phyloP scores from a whole-genome alignment of 2,329 filamentous ascomycete genomes.

The Diplodia corticola region DNA sequence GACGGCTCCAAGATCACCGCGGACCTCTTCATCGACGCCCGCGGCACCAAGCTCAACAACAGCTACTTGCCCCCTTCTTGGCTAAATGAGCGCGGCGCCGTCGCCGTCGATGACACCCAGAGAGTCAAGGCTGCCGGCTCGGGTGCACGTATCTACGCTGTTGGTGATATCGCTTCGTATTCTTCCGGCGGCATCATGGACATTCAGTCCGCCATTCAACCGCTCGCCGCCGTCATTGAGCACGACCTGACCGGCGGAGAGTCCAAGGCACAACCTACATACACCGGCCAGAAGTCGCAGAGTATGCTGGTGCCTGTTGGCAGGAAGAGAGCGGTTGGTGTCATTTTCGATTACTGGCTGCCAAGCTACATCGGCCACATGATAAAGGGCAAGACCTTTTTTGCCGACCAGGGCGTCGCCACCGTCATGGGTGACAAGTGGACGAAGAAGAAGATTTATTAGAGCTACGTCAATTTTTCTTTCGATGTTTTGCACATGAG shows the following conservation, averaged over 20 bases:
- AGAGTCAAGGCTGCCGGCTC: constrained; percentile 25
- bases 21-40: constrained; percentile 37
- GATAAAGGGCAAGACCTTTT: constrained; percentile 27
- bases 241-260: constrained; percentile 3
- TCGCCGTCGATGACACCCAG: constrained; percentile 27
- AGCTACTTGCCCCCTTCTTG: constrained; percentile 30
- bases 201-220: constrained; percentile 31
- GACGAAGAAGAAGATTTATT: background rate
- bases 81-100: constrained; percentile 31
- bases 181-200: constrained; percentile 32
- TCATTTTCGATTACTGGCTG: background rate
- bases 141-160: constrained; percentile 32
- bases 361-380: constrained; percentile 26
- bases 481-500: background rate
- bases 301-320: background rate
- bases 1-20: constrained; percentile 51
- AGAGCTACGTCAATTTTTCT: background rate
- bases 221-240: constrained; percentile 7
- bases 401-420: constrained; percentile 23
- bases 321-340: constrained; percentile 4
- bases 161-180: constrained; percentile 38
- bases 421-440: constrained; percentile 25
- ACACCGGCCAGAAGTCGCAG: background rate
- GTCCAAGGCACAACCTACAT: background rate
- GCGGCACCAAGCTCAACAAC: constrained; percentile 33